These are phyloP conservation scores for Aspergillus cejpii DNA, from an alignment of 2,329 filamentous ascomycete species.

Conservation along the genomic window DNA sequence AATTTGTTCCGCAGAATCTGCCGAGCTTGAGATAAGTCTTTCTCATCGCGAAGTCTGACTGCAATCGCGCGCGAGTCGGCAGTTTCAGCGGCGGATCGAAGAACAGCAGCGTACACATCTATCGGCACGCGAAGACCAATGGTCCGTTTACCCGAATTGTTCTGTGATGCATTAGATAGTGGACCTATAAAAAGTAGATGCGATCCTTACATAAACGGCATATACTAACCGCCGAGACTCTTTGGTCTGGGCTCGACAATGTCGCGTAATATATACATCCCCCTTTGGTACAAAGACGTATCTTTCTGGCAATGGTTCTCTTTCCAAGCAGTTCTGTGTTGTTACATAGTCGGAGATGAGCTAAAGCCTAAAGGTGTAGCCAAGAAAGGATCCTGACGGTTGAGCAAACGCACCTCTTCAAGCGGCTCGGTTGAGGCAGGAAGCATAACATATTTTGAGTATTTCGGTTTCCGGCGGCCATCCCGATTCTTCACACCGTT, in stretches of 20 bases:
- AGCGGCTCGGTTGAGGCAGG: conserved; percentile 22
- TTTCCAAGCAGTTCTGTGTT: conserved; percentile 29
- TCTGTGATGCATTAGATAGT: conserved; percentile 16
- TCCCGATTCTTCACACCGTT: background rate
- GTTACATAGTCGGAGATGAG: background rate
- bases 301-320: conserved; percentile 21
- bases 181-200: background rate
- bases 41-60: conserved; percentile 34
- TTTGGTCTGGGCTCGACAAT: conserved; percentile 37
- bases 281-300: conserved; percentile 41
- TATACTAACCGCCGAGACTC: conserved; percentile 29
- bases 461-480: conserved; percentile 8
- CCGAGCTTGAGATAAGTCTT: conserved; percentile 22
- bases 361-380: conserved; percentile 3
- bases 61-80: conserved; percentile 36
- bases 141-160: conserved; percentile 25
- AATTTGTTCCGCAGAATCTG: conserved; percentile 29
- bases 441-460: conserved; percentile 12
- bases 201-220: conserved; percentile 32
- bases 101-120: conserved; percentile 35
- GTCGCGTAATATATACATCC: conserved; percentile 39
- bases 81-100: conserved; percentile 36
- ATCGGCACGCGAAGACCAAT: conserved; percentile 42
- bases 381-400: background rate
- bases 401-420: conserved; percentile 21